Evolutionary conservation across 2,329 filamentous ascomycete genomes (phyloP), one percentile per base, ranked within the genome.

Genomic region (Xylaria sp.): DNA sequence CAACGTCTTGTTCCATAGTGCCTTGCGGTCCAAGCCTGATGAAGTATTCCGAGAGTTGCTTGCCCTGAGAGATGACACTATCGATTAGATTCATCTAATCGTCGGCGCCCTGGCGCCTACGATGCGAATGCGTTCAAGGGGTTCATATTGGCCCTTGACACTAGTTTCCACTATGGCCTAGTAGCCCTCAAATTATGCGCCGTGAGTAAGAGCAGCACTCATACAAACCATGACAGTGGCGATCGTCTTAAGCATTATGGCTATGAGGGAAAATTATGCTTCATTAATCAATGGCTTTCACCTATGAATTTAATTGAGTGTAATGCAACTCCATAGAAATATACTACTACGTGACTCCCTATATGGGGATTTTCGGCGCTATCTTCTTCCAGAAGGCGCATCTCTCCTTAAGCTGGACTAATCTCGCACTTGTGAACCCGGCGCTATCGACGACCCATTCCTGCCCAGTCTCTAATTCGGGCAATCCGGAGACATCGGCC

Each of bases 1-100:
- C 47, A 98, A 97, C 78, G 85, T 86, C 27, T 88, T 97, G 85
- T 96, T 96, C 76, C 95, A 98, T 79, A 91, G 96, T 76, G 95
- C 92, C 0, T 79, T 98, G 51, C 85, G 93, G 67, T 85, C 86
- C 60, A 92, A 89, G 80, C 84, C 90, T 4, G 91, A 93, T 32
- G 92, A 97, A 72, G 88, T 98, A 19, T 82, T 97, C 75, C 88
- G 87, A 73, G 87, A 91, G 74, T 82, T 97, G 3, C 96, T 97
- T 77, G 88, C 85, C 60, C 79, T 97, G 77, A 87, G 93, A 72
- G 93, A 97, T 68, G 87, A 90, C 73, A 82, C 82, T 2, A 83
- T 90, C 42, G 87, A 90, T 73, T 90, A 68, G 42, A 19, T 24
- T 51, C 3, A 9, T 34, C n/a, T 11, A 7, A 34, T n/a, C 3